These are phyloP conservation scores for Rhododendron griersonianum DNA, from an alignment of 148 eudicot genomes.

Conservation along the genomic window DNA sequence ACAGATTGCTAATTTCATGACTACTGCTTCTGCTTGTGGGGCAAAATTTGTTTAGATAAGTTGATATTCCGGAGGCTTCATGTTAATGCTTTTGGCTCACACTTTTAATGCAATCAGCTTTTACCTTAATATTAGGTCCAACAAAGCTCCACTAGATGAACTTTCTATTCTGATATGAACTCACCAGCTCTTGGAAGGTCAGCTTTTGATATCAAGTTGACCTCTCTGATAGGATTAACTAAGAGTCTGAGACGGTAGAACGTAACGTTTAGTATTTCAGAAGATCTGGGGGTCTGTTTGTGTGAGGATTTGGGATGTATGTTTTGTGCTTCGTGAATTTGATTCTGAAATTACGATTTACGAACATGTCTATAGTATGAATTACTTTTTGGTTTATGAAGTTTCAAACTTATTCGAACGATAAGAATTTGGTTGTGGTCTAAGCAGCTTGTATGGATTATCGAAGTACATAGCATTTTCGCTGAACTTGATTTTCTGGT, in stretches of 20 bases:
- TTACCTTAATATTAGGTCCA: background rate
- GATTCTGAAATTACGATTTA: background rate
- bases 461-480: background rate
- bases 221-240: background rate
- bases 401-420: background rate
- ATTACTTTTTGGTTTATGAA: background rate
- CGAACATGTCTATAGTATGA: background rate
- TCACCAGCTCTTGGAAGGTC: background rate
- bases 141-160: background rate
- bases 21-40: background rate
- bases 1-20: background rate
- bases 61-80: background rate
- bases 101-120: background rate
- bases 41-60: background rate
- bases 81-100: background rate
- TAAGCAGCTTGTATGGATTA: background rate
- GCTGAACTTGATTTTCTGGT: background rate
- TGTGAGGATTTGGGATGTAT: background rate
- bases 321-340: conserved; percentile 5
- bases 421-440: background rate
- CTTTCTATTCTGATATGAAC: background rate
- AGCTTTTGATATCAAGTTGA: background rate
- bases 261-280: background rate
- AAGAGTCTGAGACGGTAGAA: background rate
- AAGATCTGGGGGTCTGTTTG: background rate